A percentile compares a stretch with the other conserved stretches of the same genome.
phyloP scores from a whole-genome alignment of 2,329 filamentous ascomycete species.

The Dendryphion nanum region DNA sequence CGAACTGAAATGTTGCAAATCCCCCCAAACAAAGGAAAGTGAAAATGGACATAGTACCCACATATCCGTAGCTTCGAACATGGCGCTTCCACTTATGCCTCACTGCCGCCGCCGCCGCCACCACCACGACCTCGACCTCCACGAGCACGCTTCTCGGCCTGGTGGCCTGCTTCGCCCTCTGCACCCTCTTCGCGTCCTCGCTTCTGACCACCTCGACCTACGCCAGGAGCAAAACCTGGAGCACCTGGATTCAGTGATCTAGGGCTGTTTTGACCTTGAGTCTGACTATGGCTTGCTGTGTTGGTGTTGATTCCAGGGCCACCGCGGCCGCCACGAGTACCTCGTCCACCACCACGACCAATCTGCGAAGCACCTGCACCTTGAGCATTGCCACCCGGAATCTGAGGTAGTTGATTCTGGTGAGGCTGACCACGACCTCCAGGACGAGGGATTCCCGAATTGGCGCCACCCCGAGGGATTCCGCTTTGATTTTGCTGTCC shows the following conservation, averaged over 20 bases:
- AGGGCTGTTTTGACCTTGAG: slow-evolving; percentile 16
- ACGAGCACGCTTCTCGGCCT: slow-evolving; percentile 30
- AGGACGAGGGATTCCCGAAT: slow-evolving; percentile 28
- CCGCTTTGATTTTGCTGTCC: slow-evolving; percentile 17
- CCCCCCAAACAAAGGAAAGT: no score
- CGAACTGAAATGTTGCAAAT: no score
- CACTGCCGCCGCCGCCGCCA: not conserved
- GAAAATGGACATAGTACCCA: no score
- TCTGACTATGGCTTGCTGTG: slow-evolving; percentile 12
- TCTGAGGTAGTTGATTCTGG: slow-evolving; percentile 16
- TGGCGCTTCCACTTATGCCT: not conserved
- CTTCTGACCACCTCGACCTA: slow-evolving; percentile 34
- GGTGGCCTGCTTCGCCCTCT: slow-evolving; percentile 22
- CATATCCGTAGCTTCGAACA: no score
- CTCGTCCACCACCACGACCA: slow-evolving; percentile 22
- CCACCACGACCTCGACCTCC: slow-evolving; percentile 23
- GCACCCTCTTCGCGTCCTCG: slow-evolving; percentile 26
- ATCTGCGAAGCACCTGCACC: slow-evolving; percentile 18
- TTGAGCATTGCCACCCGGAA: slow-evolving; percentile 10
- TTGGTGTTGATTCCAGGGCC: slow-evolving; percentile 12
- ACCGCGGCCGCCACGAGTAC: slow-evolving; percentile 20
- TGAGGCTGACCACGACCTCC: slow-evolving; percentile 24
- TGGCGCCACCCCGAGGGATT: slow-evolving; percentile 29
- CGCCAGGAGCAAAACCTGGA: slow-evolving; percentile 31
- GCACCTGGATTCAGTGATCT: slow-evolving; percentile 37